Evolutionary conservation across 768 basidiomycete species (phyloP).

Genomic region (Ramaria sp.): DNA sequence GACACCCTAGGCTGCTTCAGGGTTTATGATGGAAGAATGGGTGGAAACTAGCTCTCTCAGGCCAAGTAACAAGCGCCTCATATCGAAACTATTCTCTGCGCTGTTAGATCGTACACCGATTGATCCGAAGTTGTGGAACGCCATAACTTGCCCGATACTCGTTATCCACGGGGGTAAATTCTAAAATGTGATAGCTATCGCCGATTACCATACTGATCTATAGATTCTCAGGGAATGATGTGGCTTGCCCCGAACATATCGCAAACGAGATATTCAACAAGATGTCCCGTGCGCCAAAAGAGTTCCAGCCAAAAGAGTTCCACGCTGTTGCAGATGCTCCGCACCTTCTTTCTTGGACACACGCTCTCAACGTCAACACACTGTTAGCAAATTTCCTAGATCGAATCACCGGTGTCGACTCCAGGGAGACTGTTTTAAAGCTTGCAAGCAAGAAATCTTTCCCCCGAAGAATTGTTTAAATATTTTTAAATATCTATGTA

Average conservation of each 20-base stretch:
- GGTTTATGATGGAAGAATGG: not conserved
- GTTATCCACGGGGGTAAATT: constrained; percentile 9
- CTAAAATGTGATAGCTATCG: not conserved
- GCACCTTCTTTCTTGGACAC: constrained; percentile 3
- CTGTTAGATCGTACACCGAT: not conserved
- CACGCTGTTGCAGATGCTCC: constrained; percentile 4
- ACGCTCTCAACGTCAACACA: constrained; percentile 1
- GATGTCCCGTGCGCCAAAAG: not conserved
- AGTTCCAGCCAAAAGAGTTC: constrained; percentile 1
- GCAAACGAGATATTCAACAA: not conserved
- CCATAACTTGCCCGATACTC: constrained; percentile 3
- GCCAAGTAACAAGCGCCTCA: constrained; percentile 1
- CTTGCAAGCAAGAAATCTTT: not conserved
- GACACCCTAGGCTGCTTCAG: not conserved
- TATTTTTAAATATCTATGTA: too few relatives aligned
- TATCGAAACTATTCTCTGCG: constrained; percentile 1
- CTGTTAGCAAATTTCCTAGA: constrained; percentile 3
- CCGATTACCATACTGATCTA: not conserved
- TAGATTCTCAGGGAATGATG: not conserved
- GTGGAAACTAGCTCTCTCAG: not conserved
- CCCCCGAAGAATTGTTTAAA: too few relatives aligned
- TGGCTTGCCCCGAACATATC: not conserved
- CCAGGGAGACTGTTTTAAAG: not conserved
- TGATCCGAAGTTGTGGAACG: not conserved
- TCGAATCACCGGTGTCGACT: not conserved